Percentiles rank a stretch among this genome's conserved stretches.
Conservation (phyloP, 805 yeast species). For the Wickerhamomyces rabaulensis region DNA sequence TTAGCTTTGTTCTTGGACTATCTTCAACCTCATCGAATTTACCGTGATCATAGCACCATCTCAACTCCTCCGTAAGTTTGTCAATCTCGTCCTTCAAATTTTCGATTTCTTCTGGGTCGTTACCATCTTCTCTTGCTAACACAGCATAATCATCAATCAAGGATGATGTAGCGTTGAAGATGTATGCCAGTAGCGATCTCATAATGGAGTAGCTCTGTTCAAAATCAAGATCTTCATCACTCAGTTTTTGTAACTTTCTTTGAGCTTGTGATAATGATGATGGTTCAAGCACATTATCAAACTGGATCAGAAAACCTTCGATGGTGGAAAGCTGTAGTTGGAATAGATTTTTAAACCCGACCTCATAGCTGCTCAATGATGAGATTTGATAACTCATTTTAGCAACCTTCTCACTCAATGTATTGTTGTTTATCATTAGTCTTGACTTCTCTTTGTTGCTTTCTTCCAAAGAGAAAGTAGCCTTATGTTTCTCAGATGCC, state of each 20-base stretch:
- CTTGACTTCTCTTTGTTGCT: constrained; percentile 32
- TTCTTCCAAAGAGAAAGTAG: constrained; percentile 36
- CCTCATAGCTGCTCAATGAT: constrained; percentile 28
- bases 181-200: constrained; percentile 46
- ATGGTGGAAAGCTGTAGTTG: constrained; percentile 40
- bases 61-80: constrained; percentile 13
- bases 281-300: constrained; percentile 53
- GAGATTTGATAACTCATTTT: constrained; percentile 23
- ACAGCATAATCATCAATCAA: constrained; percentile 51
- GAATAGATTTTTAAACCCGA: constrained; percentile 38
- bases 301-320: constrained; percentile 42
- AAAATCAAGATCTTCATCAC: constrained; percentile 24
- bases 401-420: constrained; percentile 34
- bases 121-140: constrained; percentile 13
- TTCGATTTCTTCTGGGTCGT: constrained; percentile 2
- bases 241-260: constrained; percentile 39
- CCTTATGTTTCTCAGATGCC: constrained; percentile 39
- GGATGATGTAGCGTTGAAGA: constrained; percentile 55
- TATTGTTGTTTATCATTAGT: constrained; percentile 31
- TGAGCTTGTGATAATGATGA: constrained; percentile 55
- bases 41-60: constrained; percentile 15
- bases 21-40: constrained; percentile 5
- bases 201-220: constrained; percentile 26
- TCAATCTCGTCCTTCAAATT: constrained; percentile 10
- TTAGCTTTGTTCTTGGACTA: constrained; percentile 37